Evolutionary conservation across 2,329 filamentous ascomycete genomes (phyloP).

Genomic region (Dactylonectria macrodidyma): DNA sequence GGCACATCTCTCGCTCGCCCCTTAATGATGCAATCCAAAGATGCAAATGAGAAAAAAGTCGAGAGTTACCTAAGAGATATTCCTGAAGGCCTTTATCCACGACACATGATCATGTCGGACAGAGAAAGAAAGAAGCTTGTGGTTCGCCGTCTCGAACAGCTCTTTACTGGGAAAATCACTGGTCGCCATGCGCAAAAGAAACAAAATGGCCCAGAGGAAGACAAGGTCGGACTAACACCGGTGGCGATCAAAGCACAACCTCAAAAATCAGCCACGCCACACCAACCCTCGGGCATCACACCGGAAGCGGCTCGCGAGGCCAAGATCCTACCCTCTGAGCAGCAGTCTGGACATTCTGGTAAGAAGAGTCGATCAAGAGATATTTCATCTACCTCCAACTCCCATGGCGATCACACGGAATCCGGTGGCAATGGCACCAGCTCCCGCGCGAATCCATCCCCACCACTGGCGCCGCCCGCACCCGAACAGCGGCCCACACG

Average conservation of each 20-base stretch:
- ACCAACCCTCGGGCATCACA: conserved; percentile 55
- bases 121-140: conserved; percentile 83
- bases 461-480: conserved; percentile 53
- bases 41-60: conserved; percentile 70
- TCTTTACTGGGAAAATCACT: conserved; percentile 81
- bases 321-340: conserved; percentile 58
- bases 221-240: conserved; percentile 27
- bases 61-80: conserved; percentile 81
- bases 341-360: conserved; percentile 44
- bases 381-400: conserved; percentile 62
- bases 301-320: conserved; percentile 62
- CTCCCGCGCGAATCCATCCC: conserved; percentile 56
- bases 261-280: conserved; percentile 30
- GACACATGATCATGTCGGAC: conserved; percentile 75
- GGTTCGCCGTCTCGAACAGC: conserved; percentile 82
- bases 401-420: conserved; percentile 63
- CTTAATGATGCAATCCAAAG: conserved; percentile 52
- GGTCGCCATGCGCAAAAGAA: conserved; percentile 55
- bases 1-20: conserved; percentile 57
- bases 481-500: conserved; percentile 84
- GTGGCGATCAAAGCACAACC: conserved; percentile 49
- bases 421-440: conserved; percentile 56
- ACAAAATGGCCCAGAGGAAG: conserved; percentile 35
- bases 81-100: conserved; percentile 77
- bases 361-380: conserved; percentile 61